These are phyloP conservation scores for Vanrija humicola DNA, from an alignment of 1,284 basidiomycete species.

Conservation along the genomic window DNA sequence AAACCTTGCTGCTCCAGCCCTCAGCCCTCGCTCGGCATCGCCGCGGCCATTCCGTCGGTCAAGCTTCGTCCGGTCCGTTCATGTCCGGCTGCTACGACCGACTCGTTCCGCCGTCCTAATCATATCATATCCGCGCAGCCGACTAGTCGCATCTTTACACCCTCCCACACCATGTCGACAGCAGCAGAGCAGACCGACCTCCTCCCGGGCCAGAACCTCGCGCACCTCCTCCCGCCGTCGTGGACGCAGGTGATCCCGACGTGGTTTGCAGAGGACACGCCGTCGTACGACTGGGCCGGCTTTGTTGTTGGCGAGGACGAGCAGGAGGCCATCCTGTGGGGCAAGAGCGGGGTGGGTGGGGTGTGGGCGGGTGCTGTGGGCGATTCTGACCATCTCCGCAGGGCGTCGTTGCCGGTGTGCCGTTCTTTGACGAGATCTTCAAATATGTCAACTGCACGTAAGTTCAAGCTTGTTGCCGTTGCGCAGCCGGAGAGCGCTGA, in stretches of 20 bases:
- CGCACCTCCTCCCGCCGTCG: constrained; percentile 76
- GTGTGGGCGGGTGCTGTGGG: not conserved
- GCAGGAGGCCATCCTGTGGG: constrained; percentile 82
- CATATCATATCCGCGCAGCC: too few species aligned
- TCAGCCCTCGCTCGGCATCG: too few species aligned
- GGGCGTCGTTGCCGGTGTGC: constrained; percentile 89
- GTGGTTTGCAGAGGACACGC: constrained; percentile 93
- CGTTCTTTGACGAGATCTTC: constrained; percentile 95
- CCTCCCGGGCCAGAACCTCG: constrained; percentile 40
- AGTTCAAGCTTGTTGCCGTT: constrained; percentile 42
- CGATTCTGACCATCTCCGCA: constrained; percentile 17
- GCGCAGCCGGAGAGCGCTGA: not conserved
- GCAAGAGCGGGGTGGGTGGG: constrained; percentile 55
- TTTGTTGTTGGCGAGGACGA: constrained; percentile 91
- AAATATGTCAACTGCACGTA: constrained; percentile 82
- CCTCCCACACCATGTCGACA: constrained; percentile 7
- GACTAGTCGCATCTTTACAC: too few species aligned
- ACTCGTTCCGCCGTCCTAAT: too few species aligned
- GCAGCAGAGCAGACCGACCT: constrained; percentile 19
- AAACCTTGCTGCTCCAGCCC: too few species aligned
- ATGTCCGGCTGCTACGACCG: too few species aligned
- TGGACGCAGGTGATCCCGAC: constrained; percentile 76
- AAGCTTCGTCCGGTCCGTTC: too few species aligned
- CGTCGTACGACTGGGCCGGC: constrained; percentile 95
- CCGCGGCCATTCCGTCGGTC: too few species aligned